phyloP scores from a whole-genome alignment of 2,329 filamentous ascomycete genomes.

The Hypoxylon sp. region DNA sequence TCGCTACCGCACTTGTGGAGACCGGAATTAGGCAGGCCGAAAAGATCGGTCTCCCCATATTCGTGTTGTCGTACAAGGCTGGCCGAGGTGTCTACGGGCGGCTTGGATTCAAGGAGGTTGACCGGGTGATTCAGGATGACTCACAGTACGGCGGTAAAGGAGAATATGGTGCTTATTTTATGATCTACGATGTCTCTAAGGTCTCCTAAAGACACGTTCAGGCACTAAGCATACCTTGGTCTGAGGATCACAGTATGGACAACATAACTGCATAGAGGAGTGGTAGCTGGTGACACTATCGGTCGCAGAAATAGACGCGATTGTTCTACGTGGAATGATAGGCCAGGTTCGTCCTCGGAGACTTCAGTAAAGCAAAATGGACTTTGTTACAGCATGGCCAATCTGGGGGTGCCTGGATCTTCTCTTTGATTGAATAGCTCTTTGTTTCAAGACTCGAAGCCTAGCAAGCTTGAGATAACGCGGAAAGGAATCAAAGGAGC shows the following conservation, averaged over 20 bases:
- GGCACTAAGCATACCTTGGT: background rate
- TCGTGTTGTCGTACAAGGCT: constrained; percentile 46
- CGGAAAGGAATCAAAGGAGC: too few species aligned
- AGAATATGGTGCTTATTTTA: constrained; percentile 35
- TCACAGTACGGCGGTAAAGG: constrained; percentile 41
- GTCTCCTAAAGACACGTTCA: background rate
- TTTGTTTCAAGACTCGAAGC: too few species aligned
- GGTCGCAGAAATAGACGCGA: too few species aligned
- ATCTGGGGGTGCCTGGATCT: too few species aligned
- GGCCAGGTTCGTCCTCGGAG: too few species aligned
- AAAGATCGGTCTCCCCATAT: constrained; percentile 48
- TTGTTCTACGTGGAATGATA: too few species aligned
- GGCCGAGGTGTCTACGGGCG: constrained; percentile 47
- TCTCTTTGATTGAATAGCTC: too few species aligned
- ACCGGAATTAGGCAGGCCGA: constrained; percentile 48
- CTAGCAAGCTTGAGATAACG: too few species aligned
- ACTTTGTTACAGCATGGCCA: too few species aligned
- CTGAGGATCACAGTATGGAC: background rate
- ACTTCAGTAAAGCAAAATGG: too few species aligned
- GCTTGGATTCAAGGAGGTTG: constrained; percentile 47
- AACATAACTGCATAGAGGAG: too few species aligned
- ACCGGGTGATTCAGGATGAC: constrained; percentile 51
- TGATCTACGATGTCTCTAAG: constrained; percentile 24
- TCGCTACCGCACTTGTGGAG: constrained; percentile 48
- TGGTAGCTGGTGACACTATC: too few species aligned